Percentiles rank a stretch among this genome's conserved stretches.
Evolutionary conservation across 1,284 basidiomycete genomes (phyloP).

Genomic region (Leccinum variabile): DNA sequence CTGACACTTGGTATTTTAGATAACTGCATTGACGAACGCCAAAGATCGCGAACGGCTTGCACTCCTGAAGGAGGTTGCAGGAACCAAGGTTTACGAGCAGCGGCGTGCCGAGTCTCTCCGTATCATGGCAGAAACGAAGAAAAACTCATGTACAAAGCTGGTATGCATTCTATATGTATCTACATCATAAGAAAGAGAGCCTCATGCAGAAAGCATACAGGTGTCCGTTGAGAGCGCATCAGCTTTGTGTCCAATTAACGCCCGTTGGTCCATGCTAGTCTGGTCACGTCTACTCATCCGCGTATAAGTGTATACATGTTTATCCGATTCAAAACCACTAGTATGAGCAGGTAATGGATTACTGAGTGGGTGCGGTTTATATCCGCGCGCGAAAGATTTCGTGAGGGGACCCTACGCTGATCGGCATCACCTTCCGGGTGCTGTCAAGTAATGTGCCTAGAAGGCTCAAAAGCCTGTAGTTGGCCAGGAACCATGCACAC

Average conservation of each 20-base stretch:
- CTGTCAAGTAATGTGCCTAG: neutral
- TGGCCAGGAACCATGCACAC: neutral
- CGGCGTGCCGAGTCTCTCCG: conserved; percentile 88
- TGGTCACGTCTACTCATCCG: no score
- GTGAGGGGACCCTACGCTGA: no score
- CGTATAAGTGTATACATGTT: neutral
- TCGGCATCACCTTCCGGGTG: no score
- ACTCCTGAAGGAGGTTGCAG: conserved; percentile 96
- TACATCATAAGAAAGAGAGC: neutral
- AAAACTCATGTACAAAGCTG: neutral
- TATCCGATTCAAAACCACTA: no score
- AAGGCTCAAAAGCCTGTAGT: neutral
- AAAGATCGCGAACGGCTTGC: conserved; percentile 94
- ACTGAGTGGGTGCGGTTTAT: neutral
- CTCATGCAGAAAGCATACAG: neutral
- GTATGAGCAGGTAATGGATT: neutral
- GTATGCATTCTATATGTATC: neutral
- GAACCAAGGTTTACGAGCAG: conserved; percentile 98
- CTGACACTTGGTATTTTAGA: conserved; percentile 47
- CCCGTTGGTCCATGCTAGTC: neutral
- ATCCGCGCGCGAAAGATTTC: neutral
- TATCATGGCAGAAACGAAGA: conserved; percentile 89
- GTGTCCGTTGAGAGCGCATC: neutral
- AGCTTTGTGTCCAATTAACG: neutral
- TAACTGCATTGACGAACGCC: conserved; percentile 95